Conservation (phyloP, 768 basidiomycete species). For the Russula abietina region DNA sequence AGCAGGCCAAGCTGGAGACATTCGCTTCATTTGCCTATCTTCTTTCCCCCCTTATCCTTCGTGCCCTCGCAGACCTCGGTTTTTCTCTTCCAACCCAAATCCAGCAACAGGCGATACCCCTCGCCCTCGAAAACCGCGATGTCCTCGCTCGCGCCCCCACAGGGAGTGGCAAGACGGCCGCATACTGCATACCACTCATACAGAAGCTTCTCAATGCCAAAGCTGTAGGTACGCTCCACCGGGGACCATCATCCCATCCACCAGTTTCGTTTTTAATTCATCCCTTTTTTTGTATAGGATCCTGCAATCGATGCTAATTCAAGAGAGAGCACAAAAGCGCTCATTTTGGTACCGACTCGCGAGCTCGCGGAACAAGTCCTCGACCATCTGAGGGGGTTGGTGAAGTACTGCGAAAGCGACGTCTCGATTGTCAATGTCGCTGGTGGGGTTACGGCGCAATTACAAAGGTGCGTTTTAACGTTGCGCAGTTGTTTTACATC, state of each 20-base stretch:
- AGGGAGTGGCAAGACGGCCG: constrained; percentile 95
- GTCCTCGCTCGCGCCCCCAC: constrained; percentile 93
- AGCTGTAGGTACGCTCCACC: too few relatives aligned
- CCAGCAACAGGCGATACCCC: constrained; percentile 86
- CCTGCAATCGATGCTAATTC: constrained; percentile 4
- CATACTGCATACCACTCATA: constrained; percentile 86
- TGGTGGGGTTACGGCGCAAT: too few relatives aligned
- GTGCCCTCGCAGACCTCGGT: constrained; percentile 73
- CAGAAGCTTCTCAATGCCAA: constrained; percentile 87
- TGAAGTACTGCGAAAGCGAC: too few relatives aligned
- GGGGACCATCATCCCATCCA: neutral
- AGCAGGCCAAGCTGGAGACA: constrained; percentile 14
- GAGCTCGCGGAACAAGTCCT: too few relatives aligned
- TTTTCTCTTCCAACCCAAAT: constrained; percentile 90
- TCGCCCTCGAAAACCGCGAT: constrained; percentile 91
- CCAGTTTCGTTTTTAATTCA: neutral
- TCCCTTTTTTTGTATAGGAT: neutral
- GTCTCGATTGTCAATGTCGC: too few relatives aligned
- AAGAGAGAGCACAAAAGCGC: too few relatives aligned
- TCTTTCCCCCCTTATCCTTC: constrained; percentile 75
- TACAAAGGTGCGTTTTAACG: constrained; percentile 57
- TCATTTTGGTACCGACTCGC: too few relatives aligned
- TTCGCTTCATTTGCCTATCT: constrained; percentile 61
- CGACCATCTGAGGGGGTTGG: too few relatives aligned
- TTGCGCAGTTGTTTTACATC: neutral